A percentile compares a stretch with the other conserved stretches of the same genome.
phyloP scores from a whole-genome alignment of 169 alveolate genomes.

The Eimeria falciformis region DNA sequence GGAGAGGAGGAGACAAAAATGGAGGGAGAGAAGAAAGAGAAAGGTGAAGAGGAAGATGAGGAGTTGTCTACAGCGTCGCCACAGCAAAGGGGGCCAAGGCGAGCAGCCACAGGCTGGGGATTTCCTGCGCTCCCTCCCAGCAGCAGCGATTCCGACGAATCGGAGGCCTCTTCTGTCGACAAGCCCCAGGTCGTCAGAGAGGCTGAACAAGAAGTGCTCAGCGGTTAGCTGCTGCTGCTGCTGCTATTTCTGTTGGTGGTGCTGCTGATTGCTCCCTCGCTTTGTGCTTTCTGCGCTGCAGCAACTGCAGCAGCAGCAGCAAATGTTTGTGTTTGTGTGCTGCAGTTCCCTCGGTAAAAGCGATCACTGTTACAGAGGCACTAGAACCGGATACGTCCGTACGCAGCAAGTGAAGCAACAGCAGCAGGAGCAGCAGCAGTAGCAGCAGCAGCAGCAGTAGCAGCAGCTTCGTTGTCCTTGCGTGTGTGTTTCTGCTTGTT shows the following conservation, averaged over 20 bases:
- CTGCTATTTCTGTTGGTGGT: conserved; percentile 3
- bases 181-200: neutral
- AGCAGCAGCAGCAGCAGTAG: conserved; percentile 16
- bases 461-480: neutral
- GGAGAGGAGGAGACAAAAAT: neutral
- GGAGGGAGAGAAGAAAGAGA: neutral
- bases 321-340: neutral
- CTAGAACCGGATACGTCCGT: neutral
- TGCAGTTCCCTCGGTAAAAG: neutral
- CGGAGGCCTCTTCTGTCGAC: neutral
- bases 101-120: neutral
- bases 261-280: neutral
- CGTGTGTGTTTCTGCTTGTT: neutral
- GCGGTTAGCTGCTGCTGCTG: conserved; percentile 26
- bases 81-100: neutral
- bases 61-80: neutral
- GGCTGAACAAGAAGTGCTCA: neutral
- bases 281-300: neutral
- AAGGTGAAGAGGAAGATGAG: neutral
- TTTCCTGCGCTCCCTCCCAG: neutral
- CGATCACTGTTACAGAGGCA: neutral
- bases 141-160: neutral
- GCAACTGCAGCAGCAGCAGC: neutral
- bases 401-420: neutral
- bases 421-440: neutral